A percentile compares a stretch with the other conserved stretches of the same genome.
Conservation (phyloP, 176 grass and related monocot species). For the Eleusine coracana region DNA sequence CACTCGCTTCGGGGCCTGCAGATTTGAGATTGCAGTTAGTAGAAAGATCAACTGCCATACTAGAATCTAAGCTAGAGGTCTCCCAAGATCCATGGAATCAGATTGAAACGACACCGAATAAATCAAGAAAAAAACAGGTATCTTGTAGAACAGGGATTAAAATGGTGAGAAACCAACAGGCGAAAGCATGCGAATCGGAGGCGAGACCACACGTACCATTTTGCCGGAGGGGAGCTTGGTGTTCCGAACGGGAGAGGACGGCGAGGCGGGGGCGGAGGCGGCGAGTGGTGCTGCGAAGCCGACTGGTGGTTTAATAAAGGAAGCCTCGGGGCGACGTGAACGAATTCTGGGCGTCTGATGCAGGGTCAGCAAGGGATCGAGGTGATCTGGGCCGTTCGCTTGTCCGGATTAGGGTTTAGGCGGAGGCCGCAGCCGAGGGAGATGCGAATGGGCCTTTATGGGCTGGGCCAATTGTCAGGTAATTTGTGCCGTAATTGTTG, state of each 20-base stretch:
- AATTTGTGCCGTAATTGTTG: too few species aligned
- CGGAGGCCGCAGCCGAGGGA: neutral
- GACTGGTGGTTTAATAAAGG: conserved; percentile 35
- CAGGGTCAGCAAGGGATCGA: too few species aligned
- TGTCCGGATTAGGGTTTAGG: conserved; percentile 54
- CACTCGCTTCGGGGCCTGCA: conserved; percentile 80
- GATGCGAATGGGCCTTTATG: neutral
- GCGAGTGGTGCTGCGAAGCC: neutral
- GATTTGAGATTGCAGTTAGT: neutral
- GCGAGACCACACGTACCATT: conserved; percentile 49
- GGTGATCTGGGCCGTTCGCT: conserved; percentile 25
- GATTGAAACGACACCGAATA: neutral
- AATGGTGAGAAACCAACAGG: too few species aligned
- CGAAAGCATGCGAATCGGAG: neutral
- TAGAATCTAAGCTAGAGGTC: neutral
- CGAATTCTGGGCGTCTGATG: conserved; percentile 19
- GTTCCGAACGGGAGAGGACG: conserved; percentile 45
- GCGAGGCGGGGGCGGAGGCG: conserved; percentile 31
- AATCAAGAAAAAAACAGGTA: neutral
- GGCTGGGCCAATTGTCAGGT: neutral
- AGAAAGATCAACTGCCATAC: neutral
- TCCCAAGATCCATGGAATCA: neutral
- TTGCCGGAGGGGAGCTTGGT: conserved; percentile 46
- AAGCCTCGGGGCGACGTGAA: conserved; percentile 29
- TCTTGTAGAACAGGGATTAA: neutral